These are phyloP conservation scores for Capronia coronata DNA, from an alignment of 2,329 filamentous ascomycete species.

Conservation along the genomic window DNA sequence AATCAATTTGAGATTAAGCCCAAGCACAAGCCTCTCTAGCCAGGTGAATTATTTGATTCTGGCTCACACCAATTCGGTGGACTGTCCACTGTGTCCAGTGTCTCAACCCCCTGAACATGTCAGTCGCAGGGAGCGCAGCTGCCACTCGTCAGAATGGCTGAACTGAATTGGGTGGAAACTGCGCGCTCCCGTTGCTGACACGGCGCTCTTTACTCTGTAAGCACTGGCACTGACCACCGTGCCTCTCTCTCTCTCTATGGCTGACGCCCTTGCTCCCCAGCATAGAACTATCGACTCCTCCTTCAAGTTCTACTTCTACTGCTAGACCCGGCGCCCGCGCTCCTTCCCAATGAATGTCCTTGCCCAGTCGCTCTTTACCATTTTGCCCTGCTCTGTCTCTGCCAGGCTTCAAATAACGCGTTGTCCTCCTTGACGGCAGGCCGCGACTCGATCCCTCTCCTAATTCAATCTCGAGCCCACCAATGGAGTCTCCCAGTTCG, in stretches of 20 bases:
- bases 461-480: neutral
- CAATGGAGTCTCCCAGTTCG: slow-evolving; percentile 8
- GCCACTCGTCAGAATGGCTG: too few relatives aligned
- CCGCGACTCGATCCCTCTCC: neutral
- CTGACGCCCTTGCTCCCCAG: neutral
- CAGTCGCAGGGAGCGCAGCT: neutral
- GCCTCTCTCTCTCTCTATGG: neutral
- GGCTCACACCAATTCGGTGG: neutral
- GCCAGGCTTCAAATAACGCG: neutral
- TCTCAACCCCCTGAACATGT: neutral
- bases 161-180: too few relatives aligned
- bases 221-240: too few relatives aligned
- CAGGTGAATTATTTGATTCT: too few relatives aligned
- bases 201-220: too few relatives aligned
- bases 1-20: neutral
- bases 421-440: neutral
- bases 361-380: neutral
- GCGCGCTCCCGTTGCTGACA: too few relatives aligned
- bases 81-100: too few relatives aligned
- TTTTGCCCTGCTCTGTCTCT: neutral
- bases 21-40: neutral
- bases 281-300: too few relatives aligned
- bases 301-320: too few relatives aligned
- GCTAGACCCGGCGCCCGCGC: too few relatives aligned
- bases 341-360: too few relatives aligned